Base-by-base conservation (phyloP, 2,329 filamentous ascomycete species). In the Dryadomyces quercivorus region DNA sequence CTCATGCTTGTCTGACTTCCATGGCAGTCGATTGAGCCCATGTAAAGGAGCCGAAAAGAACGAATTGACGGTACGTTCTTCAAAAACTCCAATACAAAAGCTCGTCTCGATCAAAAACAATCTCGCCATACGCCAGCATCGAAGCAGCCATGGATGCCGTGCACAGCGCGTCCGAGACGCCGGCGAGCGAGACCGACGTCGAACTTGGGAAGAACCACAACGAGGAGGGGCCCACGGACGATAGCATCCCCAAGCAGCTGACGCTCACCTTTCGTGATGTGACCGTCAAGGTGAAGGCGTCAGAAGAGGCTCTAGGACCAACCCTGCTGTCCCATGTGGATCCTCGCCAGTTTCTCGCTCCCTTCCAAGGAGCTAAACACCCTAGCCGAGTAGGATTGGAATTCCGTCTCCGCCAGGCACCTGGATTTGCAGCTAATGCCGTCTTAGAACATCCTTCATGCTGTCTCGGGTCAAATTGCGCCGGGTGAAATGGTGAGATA, bases 261-360 rank as follows among this genome's bases (percentile, higher is more conserved):
- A 59, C 58, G 4, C 51, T 59, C 15, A 59, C 58, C 6, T 59
- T 59, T 45, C 15, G 51, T n/a, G 40, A 55, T 13, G 40, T 59
- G 12, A 58, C 58, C 0, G 54, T 59, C 13, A 53, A 46, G n/a
- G 58, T 59, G 5, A 31, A 47, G 44, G 58, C 58, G 5, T 54
- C 54, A 9, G 56, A 56, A 10, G 55, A 53, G 16, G 55, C 55
- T 3, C 55, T 58, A 1, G 58, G 58, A 26, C 56, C 56, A 31
- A 59, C 58, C 10, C 46, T 59, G 16, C 44, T 58, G 31, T 59
- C 58, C 6, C n/a, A 50, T 2, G 43, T 52, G 7, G 58, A 59
- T 21, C 58, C 58, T 18, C 52, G 58, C 1, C 53, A 51, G 20
- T 1, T 54, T 8, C 8, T 54, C 6, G 38, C 22, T 8, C 52